A percentile compares a stretch with the other conserved stretches of the same genome.
Evolutionary conservation across 192 early-diverging fungal species (phyloP).

Genomic region (Linnemannia schmuckeri): DNA sequence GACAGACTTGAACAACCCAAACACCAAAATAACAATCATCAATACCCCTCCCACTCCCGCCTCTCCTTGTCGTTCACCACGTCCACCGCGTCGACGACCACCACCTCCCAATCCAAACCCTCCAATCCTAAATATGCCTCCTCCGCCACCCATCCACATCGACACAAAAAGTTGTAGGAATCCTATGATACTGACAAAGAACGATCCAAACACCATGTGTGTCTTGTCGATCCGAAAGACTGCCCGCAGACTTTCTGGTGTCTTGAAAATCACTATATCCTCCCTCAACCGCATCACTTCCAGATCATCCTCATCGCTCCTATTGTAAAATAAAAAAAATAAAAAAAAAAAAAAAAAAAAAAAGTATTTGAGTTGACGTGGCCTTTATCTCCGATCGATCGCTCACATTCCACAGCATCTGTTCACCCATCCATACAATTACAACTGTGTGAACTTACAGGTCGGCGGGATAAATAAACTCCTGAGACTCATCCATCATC

Average conservation of each 20-base stretch:
- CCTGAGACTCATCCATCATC: conserved; percentile 33
- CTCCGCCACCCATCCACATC: conserved; percentile 57
- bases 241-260: conserved; percentile 44
- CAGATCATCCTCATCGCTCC: conserved; percentile 35
- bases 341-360: conserved; percentile 10
- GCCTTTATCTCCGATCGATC: too few species aligned
- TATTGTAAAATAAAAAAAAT: neutral
- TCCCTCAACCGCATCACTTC: conserved; percentile 6
- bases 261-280: conserved; percentile 37
- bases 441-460: conserved; percentile 15
- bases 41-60: conserved; percentile 42
- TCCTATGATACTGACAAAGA: conserved; percentile 60
- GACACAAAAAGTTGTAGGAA: conserved; percentile 59
- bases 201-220: conserved; percentile 56
- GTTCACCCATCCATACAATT: too few species aligned
- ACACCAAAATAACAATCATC: conserved; percentile 45
- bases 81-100: conserved; percentile 38
- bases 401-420: too few species aligned
- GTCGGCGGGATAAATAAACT: conserved; percentile 39
- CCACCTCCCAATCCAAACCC: conserved; percentile 45
- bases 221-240: conserved; percentile 58
- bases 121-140: conserved; percentile 43
- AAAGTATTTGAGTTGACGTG: conserved; percentile 13
- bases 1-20: conserved; percentile 53
- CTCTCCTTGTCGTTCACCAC: conserved; percentile 42